Evolutionary conservation across 805 yeast genomes (phyloP).

Genomic region (Tetrapisispora nanseiensis): DNA sequence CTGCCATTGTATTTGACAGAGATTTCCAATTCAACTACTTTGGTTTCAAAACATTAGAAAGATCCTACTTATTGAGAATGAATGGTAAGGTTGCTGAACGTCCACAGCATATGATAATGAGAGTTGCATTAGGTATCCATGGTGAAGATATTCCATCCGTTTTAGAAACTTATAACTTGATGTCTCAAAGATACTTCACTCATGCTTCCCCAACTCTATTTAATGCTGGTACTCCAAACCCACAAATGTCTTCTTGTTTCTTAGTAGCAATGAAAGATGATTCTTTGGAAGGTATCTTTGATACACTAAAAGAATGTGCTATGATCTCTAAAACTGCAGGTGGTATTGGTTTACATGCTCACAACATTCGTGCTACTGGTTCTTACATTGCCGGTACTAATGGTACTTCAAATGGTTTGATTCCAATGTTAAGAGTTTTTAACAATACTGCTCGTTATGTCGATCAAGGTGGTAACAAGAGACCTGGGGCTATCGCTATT

Average conservation of each 20-base stretch:
- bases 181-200: constrained; percentile 78
- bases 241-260: constrained; percentile 88
- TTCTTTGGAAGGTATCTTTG: constrained; percentile 88
- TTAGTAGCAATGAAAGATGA: constrained; percentile 83
- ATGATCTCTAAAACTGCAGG: constrained; percentile 89
- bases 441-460: constrained; percentile 93
- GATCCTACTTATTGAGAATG: constrained; percentile 63
- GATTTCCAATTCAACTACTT: constrained; percentile 72
- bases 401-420: constrained; percentile 82
- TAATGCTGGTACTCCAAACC: constrained; percentile 79
- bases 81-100: constrained; percentile 63
- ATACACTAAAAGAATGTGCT: constrained; percentile 78
- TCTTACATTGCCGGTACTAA: constrained; percentile 82
- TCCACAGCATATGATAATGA: constrained; percentile 79
- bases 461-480: constrained; percentile 94
- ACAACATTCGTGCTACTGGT: constrained; percentile 76
- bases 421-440: constrained; percentile 89
- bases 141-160: constrained; percentile 51
- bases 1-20: constrained; percentile 60
- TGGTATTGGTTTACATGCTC: constrained; percentile 83
- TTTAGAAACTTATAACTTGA: constrained; percentile 70
- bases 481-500: constrained; percentile 94
- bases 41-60: constrained; percentile 80
- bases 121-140: constrained; percentile 88
- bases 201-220: constrained; percentile 93